Evolutionary conservation across 352 stramenopile genomes (phyloP).

Genomic region (Globisporangium cederbergense): DNA sequence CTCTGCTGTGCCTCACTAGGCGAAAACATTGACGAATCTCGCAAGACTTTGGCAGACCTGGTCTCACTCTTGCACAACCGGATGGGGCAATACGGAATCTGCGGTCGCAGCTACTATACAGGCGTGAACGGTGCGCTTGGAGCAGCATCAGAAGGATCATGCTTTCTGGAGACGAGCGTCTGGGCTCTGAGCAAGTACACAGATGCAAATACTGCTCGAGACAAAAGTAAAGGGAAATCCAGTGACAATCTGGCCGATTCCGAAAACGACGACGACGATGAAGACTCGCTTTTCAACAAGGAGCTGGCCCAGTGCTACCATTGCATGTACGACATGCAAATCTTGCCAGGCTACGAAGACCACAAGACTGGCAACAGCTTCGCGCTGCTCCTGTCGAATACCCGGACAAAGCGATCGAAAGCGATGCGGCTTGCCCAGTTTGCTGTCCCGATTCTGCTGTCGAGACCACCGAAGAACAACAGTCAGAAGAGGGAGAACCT

Average conservation of each 20-base stretch:
- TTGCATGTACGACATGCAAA: constrained; percentile 72
- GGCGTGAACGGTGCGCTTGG: not conserved
- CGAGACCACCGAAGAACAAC: constrained; percentile 55
- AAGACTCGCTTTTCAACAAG: constrained; percentile 36
- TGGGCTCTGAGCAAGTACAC: constrained; percentile 30
- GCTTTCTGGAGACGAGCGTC: constrained; percentile 44
- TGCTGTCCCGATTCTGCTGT: constrained; percentile 55
- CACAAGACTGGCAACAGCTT: constrained; percentile 52
- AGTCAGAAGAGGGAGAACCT: constrained; percentile 73
- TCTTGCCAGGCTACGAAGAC: constrained; percentile 51
- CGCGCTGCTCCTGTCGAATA: constrained; percentile 21
- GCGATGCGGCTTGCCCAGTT: constrained; percentile 43
- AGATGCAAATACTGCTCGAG: constrained; percentile 11
- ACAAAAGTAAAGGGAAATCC: constrained; percentile 8
- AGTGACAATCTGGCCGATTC: constrained; percentile 8
- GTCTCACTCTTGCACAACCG: constrained; percentile 42
- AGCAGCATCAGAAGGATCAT: constrained; percentile 14
- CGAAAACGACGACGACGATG: constrained; percentile 12
- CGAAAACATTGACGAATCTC: not conserved
- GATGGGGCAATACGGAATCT: constrained; percentile 47
- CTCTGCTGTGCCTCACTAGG: constrained; percentile 15
- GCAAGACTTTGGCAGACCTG: constrained; percentile 11
- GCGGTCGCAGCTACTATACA: constrained; percentile 32
- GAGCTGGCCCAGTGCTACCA: constrained; percentile 65
- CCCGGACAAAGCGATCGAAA: constrained; percentile 18